Percentiles rank a stretch among this genome's conserved stretches.
Evolutionary conservation across 345 rosid genomes (phyloP).

Genomic region (Eucalyptus urophylla): DNA sequence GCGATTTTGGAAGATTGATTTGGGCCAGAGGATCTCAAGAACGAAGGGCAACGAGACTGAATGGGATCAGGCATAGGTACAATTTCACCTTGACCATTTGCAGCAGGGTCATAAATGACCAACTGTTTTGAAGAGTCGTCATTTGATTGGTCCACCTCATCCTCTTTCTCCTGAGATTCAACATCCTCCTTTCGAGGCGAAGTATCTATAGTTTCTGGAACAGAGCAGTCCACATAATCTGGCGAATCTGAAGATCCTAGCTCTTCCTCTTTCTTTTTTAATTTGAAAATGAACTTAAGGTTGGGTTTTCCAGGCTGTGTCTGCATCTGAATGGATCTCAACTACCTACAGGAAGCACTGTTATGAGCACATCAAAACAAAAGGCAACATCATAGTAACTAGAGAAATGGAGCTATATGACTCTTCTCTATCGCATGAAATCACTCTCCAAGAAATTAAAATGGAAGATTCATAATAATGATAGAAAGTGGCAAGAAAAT

Average conservation of each 20-base stretch:
- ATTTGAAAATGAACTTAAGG: neutral
- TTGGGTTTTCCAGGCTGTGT: constrained; percentile 12
- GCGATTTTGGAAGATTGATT: constrained; percentile 17
- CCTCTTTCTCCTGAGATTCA: constrained; percentile 16
- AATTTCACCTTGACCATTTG: constrained; percentile 12
- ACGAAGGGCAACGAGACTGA: constrained; percentile 1
- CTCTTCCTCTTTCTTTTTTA: constrained; percentile 27
- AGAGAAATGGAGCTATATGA: neutral
- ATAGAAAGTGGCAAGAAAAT: neutral
- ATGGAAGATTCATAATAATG: neutral
- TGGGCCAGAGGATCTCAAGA: constrained; percentile 3
- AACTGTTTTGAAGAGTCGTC: constrained; percentile 39
- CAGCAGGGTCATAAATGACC: constrained; percentile 48
- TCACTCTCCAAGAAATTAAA: neutral
- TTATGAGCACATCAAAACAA: neutral
- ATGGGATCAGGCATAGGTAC: constrained; percentile 13
- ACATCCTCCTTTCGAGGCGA: constrained; percentile 11
- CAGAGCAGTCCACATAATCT: neutral
- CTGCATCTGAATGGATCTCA: constrained; percentile 24
- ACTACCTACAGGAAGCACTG: neutral
- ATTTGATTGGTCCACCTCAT: neutral
- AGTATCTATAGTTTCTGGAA: constrained; percentile 11
- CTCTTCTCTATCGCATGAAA: neutral
- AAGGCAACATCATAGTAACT: neutral
- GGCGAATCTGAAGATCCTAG: constrained; percentile 4